Conservation (phyloP, 345 rosid species). For the Moricandia moricandioides region DNA sequence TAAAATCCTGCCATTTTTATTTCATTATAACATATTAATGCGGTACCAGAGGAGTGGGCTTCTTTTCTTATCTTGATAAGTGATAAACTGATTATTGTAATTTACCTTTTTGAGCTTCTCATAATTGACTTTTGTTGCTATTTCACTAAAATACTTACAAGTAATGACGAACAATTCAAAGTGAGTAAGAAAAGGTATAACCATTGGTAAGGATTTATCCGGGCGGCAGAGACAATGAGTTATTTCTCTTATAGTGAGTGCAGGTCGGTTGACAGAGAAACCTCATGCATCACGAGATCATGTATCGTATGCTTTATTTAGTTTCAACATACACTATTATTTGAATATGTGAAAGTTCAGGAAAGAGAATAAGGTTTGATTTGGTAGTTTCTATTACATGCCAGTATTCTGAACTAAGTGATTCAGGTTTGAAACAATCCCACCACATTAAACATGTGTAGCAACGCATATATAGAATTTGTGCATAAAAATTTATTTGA, state of each 20-base stretch:
- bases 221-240: constrained; percentile 10
- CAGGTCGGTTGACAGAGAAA: constrained; percentile 24
- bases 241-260: neutral
- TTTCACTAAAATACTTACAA: constrained; percentile 1
- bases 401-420: too few relatives aligned
- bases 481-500: too few relatives aligned
- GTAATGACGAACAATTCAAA: constrained; percentile 18
- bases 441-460: too few relatives aligned
- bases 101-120: constrained; percentile 8
- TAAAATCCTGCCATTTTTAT: constrained; percentile 11
- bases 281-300: neutral
- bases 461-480: too few relatives aligned
- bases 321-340: too few relatives aligned
- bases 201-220: constrained; percentile 17
- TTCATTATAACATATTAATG: constrained; percentile 7
- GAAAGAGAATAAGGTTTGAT: too few relatives aligned
- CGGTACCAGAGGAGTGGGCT: constrained; percentile 6
- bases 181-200: constrained; percentile 14
- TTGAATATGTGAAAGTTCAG: too few relatives aligned
- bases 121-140: constrained; percentile 20
- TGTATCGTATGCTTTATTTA: too few relatives aligned
- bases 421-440: too few relatives aligned
- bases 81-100: constrained; percentile 20
- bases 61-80: constrained; percentile 28
- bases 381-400: too few relatives aligned